These are phyloP conservation scores for Leccinum imitatum DNA, from an alignment of 768 basidiomycete species.

Conservation along the genomic window DNA sequence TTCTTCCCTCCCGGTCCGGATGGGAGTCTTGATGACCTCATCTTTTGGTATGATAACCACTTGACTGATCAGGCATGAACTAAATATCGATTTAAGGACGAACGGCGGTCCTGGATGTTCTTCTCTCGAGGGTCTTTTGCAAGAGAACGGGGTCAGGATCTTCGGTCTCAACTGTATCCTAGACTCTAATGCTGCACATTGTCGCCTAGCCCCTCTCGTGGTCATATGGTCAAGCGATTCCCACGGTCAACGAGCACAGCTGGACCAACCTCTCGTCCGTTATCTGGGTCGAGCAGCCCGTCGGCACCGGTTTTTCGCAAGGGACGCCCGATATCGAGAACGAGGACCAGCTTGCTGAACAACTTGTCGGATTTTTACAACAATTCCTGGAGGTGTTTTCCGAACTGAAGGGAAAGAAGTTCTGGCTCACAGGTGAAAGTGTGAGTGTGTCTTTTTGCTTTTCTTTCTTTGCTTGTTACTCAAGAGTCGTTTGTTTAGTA, in stretches of 20 bases:
- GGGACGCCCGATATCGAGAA: conserved; percentile 62
- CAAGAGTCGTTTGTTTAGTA: conserved; percentile 42
- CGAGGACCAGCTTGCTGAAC: conserved; percentile 58
- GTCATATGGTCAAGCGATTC: conserved; percentile 60
- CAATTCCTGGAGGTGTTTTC: conserved; percentile 76
- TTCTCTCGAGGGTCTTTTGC: conserved; percentile 65
- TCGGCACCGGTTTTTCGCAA: conserved; percentile 77
- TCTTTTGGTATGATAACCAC: conserved; percentile 56
- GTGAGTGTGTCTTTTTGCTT: conserved; percentile 39
- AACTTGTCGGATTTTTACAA: conserved; percentile 58
- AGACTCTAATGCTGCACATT: conserved; percentile 1
- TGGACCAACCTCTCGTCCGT: conserved; percentile 81
- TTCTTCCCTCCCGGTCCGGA: conserved; percentile 77
- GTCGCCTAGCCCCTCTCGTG: conserved; percentile 60
- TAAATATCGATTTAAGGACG: conserved; percentile 44
- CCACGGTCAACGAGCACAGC: conserved; percentile 63
- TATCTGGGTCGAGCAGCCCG: conserved; percentile 78
- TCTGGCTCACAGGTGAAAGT: conserved; percentile 73
- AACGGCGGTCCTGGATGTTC: conserved; percentile 82
- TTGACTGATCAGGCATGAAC: background rate
- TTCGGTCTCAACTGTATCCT: conserved; percentile 19
- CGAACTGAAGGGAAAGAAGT: conserved; percentile 69
- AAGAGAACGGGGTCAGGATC: conserved; percentile 68
- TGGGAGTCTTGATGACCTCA: conserved; percentile 69
- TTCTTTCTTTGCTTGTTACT: background rate